Base-by-base conservation (phyloP, 768 basidiomycete genomes). In the Rhizopogon salebrosus region DNA sequence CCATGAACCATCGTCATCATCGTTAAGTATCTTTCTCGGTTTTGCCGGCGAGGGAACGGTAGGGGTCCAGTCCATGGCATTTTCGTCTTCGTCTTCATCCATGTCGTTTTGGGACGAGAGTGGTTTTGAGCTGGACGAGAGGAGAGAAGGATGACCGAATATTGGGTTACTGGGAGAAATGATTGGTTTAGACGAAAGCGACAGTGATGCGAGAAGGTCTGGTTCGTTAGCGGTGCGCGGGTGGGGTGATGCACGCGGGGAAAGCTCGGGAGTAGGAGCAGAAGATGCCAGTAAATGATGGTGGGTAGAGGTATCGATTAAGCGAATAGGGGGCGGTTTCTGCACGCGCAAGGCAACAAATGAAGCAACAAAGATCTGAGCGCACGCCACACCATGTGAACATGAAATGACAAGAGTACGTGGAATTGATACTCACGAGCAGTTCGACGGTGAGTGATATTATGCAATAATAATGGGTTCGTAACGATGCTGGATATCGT, bases 51-150 rank as follows among this genome's bases (percentile, higher is more conserved):
- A 62, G 23, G 59, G 54, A 54, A 73, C 71, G 1, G 82, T 83
- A 0, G 89, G 87, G 11, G 75, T 78, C 88, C 85, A 88, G 62
- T 92, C 82, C 81, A 83, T 83, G 20, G 75, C 78, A 43, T 79
- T 75, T 35, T 70, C 63, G 35, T 65, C 62, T 4, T 60, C 62
- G 31, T 51, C 50, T 34, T 70, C 64, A 45, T 70, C 69, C 34
- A 56, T 60, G 52, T 59, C 60, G 45, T 49, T 60, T 13, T 64
- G 58, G 13, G 59, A 57, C 10, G 64, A 57, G 13, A 64, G 51
- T n/a, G 70, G 11, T 34, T 11, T 40, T 20, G 69, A 62, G 20
- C 51, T 14, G 31, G 57, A 39, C 4, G 64, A 49, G 14, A 72
- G 62, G 26, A 89, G 68, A 1, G 89, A 92, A 4, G 89, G 79